These are phyloP conservation scores for Hypomyces perniciosus DNA, from an alignment of 2,329 filamentous ascomycete genomes.

Conservation along the genomic window DNA sequence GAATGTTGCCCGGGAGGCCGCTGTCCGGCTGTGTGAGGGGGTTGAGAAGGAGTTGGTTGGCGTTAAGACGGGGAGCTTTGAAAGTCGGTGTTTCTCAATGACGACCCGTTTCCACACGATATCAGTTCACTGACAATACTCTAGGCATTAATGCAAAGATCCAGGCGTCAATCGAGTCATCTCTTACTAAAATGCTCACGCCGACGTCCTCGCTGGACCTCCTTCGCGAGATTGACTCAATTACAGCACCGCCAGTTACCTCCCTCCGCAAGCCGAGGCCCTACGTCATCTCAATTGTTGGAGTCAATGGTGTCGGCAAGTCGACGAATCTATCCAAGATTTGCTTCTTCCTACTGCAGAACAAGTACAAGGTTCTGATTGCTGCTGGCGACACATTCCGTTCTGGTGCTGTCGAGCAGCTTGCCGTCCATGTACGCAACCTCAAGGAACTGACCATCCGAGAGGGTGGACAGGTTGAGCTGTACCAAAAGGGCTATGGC, in stretches of 20 bases:
- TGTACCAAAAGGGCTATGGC: slow-evolving; percentile 96
- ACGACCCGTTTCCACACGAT: no score
- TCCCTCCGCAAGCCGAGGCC: slow-evolving; percentile 64
- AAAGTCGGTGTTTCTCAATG: slow-evolving; percentile 42
- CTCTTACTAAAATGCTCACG: slow-evolving; percentile 89
- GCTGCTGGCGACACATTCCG: slow-evolving; percentile 96
- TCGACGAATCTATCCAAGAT: slow-evolving; percentile 97
- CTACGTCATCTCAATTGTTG: slow-evolving; percentile 96
- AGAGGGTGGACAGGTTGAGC: slow-evolving; percentile 77
- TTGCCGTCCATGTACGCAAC: slow-evolving; percentile 91
- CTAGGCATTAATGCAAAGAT: slow-evolving; percentile 71
- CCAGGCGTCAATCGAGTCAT: slow-evolving; percentile 81
- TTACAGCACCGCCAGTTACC: slow-evolving; percentile 60
- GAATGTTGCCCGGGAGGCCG: slow-evolving; percentile 93
- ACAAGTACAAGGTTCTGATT: slow-evolving; percentile 91
- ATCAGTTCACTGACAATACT: background rate
- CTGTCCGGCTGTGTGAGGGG: slow-evolving; percentile 81
- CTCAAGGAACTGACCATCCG: slow-evolving; percentile 80
- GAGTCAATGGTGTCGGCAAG: slow-evolving; percentile 97
- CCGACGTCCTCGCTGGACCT: slow-evolving; percentile 93
- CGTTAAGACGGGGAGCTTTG: slow-evolving; percentile 86
- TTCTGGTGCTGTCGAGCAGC: slow-evolving; percentile 92
- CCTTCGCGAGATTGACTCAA: slow-evolving; percentile 81
- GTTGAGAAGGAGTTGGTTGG: slow-evolving; percentile 87
- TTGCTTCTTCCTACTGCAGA: slow-evolving; percentile 94